A percentile compares a stretch with the other conserved stretches of the same genome.
These are phyloP conservation scores for Penicillium sp. DNA, from an alignment of 2,329 filamentous ascomycete genomes.

Conservation along the genomic window DNA sequence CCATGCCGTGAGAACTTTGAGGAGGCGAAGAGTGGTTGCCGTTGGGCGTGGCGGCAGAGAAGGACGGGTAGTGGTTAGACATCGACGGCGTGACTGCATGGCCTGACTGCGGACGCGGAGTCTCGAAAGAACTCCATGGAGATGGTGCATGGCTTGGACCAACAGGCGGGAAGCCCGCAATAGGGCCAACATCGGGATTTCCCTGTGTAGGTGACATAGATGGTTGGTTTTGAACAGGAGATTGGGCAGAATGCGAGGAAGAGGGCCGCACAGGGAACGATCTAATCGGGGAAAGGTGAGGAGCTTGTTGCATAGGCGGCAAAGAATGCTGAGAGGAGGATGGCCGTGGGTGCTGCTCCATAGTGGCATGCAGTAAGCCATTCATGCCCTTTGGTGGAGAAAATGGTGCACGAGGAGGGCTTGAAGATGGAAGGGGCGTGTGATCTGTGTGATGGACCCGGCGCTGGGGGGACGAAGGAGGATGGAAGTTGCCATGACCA, in stretches of 20 bases:
- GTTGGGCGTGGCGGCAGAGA: constrained; percentile 34
- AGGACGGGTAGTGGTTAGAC: constrained; percentile 33
- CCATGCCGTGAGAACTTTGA: constrained; percentile 38
- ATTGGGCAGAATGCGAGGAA: constrained; percentile 43
- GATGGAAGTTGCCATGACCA: constrained; percentile 17
- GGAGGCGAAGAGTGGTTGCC: constrained; percentile 37
- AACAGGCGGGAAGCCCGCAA: constrained; percentile 45
- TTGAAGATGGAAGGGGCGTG: constrained; percentile 23
- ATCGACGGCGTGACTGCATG: constrained; percentile 32
- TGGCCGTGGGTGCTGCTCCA: constrained; percentile 26
- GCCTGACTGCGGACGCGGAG: constrained; percentile 32
- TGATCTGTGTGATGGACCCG: constrained; percentile 26
- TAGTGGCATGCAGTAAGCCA: constrained; percentile 28
- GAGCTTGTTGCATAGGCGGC: constrained; percentile 31
- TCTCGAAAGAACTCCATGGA: constrained; percentile 36
- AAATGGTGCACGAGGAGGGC: constrained; percentile 32
- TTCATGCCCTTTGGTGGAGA: constrained; percentile 36
- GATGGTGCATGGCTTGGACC: constrained; percentile 30
- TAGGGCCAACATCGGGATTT: constrained; percentile 49
- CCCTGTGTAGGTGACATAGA: constrained; percentile 53
- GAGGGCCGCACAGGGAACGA: constrained; percentile 43
- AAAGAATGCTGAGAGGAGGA: constrained; percentile 20
- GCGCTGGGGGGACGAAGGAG: constrained; percentile 33
- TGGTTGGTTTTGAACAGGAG: constrained; percentile 45
- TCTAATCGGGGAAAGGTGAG: constrained; percentile 32